A percentile compares a stretch with the other conserved stretches of the same genome.
These are phyloP conservation scores for Cyclotella cryptica DNA, from an alignment of 108 stramenopile species.

Conservation along the genomic window DNA sequence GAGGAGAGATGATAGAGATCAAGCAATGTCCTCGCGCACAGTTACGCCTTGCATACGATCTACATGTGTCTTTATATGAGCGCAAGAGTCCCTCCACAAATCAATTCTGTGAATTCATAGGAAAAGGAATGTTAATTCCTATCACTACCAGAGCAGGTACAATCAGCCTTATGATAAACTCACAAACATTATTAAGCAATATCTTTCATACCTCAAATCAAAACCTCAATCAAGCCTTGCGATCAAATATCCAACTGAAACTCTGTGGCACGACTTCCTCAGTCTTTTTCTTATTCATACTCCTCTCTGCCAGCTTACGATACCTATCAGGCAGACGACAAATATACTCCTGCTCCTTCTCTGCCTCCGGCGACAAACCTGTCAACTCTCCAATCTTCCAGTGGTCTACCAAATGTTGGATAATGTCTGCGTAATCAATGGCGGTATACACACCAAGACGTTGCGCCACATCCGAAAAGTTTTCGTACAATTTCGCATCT, in stretches of 20 bases:
- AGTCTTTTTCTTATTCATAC: conserved; percentile 89
- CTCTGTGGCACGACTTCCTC: conserved; percentile 62
- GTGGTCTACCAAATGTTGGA: conserved; percentile 79
- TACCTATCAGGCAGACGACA: conserved; percentile 84
- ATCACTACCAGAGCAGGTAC: no score
- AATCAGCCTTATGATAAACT: not conserved
- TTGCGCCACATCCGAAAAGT: conserved; percentile 87
- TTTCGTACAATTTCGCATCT: conserved; percentile 79
- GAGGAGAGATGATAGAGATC: no score
- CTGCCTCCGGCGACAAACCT: conserved; percentile 73
- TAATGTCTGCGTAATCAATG: conserved; percentile 93
- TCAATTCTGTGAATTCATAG: no score
- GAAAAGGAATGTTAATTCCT: no score
- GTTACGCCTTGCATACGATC: no score
- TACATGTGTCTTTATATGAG: no score
- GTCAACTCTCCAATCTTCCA: conserved; percentile 89
- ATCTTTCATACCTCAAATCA: not conserved
- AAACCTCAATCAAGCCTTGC: conserved; percentile 50
- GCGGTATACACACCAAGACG: conserved; percentile 91
- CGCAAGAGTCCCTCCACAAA: no score
- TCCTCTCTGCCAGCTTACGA: conserved; percentile 85
- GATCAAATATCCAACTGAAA: conserved; percentile 88
- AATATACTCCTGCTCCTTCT: conserved; percentile 89
- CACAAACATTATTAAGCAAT: conserved; percentile 6
- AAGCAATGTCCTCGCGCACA: no score